Conservation (phyloP, 495 filamentous ascomycete species). For the Cenococcum geophilum region DNA sequence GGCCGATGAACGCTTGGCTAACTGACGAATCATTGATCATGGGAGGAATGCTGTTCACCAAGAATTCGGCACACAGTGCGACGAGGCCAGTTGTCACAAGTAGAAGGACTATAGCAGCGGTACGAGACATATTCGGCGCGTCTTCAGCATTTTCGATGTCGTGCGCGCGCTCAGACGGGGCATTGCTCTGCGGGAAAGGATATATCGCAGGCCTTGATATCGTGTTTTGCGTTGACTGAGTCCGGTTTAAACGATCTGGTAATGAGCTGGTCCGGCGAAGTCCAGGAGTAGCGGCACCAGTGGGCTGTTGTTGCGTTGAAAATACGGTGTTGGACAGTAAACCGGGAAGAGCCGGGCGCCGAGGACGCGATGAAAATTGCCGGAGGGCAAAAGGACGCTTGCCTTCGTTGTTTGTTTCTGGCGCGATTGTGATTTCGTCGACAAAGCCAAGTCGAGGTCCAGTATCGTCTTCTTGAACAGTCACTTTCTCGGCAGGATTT, state of each 20-base stretch:
- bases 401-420: too few relatives aligned
- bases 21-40: constrained; percentile 60
- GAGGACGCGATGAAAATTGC: too few relatives aligned
- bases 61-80: constrained; percentile 80
- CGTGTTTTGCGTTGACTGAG: constrained; percentile 28
- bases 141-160: constrained; percentile 24
- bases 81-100: constrained; percentile 72
- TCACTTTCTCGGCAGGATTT: background rate
- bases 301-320: constrained; percentile 30
- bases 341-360: constrained; percentile 48
- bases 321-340: constrained; percentile 63
- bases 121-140: constrained; percentile 57
- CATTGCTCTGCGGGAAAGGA: background rate
- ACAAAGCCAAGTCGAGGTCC: constrained; percentile 37
- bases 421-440: constrained; percentile 19
- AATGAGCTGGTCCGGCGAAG: constrained; percentile 75
- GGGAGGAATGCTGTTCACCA: constrained; percentile 71
- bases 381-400: constrained; percentile 38
- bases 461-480: background rate
- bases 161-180: too few relatives aligned
- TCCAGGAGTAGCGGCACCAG: constrained; percentile 44
- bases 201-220: constrained; percentile 34
- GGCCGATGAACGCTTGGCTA: constrained; percentile 74
- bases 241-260: constrained; percentile 60
- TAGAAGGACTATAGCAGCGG: constrained; percentile 66